Base-by-base conservation (phyloP, 2,329 filamentous ascomycete species). In the Trichoderma atroviride region DNA sequence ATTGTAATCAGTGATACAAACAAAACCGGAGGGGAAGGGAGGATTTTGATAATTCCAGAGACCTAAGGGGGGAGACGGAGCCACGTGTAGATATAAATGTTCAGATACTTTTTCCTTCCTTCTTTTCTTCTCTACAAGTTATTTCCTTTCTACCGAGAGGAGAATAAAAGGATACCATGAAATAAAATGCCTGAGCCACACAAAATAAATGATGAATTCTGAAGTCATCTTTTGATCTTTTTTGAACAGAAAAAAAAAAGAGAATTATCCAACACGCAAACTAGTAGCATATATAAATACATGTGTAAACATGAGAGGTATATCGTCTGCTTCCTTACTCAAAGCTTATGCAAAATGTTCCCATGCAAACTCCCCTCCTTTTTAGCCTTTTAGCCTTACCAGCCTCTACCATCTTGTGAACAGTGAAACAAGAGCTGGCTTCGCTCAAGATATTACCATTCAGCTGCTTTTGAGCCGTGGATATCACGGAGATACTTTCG, bases 81-180 rank as follows among this genome's bases (percentile, higher is more conserved):
- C n/a, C 14, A 24, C 13, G 40, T 37, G 40, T 35, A 50, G 37
- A 58, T 50, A 58, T 50, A 52, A 24, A 29, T n/a, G 29, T 47
- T n/a, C 37, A 58, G 40, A 59, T 9, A 37, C 16, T 59, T 59
- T 16, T 59, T 27, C 14, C 43, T 43, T 43, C 5, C 27, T 27
- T 10, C 40, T 43, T 33, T 33, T 33, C 10, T 10, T 33, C 33
- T 27, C 33, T 9, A 43, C 19, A 19, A 43, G 40, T n/a, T 59
- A 43, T n/a, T 59, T n/a, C 19, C 27, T 43, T 40, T 43, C 19
- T 59, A 27, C n/a, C 13, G 37, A 40, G 40, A 59, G 50, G 63
- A 58, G 63, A 66, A 58, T 29, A 19, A 67, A 40, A 55, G 52
- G 16, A 66, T 57, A 66, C 37, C 63, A 58, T 59, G 55, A 50